phyloP scores from a whole-genome alignment of 768 basidiomycete genomes.

The Erythrobasidium yunnanense region DNA sequence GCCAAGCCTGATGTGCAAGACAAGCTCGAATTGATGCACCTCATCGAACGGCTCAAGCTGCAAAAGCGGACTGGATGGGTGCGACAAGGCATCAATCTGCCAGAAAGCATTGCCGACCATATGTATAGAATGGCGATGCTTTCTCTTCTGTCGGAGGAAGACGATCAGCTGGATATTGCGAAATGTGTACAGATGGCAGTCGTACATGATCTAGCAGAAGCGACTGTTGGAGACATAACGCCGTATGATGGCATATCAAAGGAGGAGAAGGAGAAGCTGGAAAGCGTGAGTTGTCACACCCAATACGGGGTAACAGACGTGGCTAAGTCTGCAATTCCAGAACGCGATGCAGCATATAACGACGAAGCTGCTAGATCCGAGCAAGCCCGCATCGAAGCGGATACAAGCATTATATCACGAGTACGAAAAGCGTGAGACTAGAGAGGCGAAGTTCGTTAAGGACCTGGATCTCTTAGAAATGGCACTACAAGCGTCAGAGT shows the following conservation, averaged over 20 bases:
- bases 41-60: conserved; percentile 82
- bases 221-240: conserved; percentile 83
- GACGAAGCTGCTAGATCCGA: neutral
- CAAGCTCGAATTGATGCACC: conserved; percentile 77
- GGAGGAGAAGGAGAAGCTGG: conserved; percentile 63
- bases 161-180: conserved; percentile 54
- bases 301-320: neutral
- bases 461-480: conserved; percentile 23
- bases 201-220: conserved; percentile 93
- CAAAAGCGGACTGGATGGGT: conserved; percentile 96
- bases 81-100: conserved; percentile 55
- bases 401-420: conserved; percentile 1
- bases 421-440: conserved; percentile 9
- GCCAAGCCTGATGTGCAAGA: conserved; percentile 52
- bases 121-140: conserved; percentile 94
- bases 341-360: conserved; percentile 12
- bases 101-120: conserved; percentile 65
- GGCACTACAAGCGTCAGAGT: conserved; percentile 19
- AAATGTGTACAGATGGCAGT: conserved; percentile 81
- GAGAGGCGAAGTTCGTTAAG: conserved; percentile 18
- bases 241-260: conserved; percentile 78
- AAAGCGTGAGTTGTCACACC: conserved; percentile 49
- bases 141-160: conserved; percentile 71
- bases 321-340: neutral
- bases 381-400: neutral